phyloP scores from a whole-genome alignment of 192 early-diverging fungal genomes.

The Chytriomyces sp. region DNA sequence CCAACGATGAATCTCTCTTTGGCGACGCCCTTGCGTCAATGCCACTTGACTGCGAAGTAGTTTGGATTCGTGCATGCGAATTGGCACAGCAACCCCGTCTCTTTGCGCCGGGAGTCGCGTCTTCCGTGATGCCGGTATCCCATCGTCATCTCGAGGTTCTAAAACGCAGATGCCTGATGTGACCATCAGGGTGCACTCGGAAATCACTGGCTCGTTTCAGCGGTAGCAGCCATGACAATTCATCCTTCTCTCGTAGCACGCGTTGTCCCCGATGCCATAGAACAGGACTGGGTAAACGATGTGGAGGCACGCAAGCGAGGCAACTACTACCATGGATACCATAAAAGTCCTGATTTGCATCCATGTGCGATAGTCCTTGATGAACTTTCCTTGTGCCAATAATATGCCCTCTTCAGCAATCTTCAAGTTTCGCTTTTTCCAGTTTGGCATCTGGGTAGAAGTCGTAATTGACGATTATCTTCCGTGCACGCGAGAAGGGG shows the following conservation, averaged over 20 bases:
- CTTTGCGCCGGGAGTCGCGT: constrained; percentile 9
- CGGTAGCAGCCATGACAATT: constrained; percentile 33
- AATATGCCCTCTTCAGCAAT: constrained; percentile 31
- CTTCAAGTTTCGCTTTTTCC: constrained; percentile 52
- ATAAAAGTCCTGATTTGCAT: constrained; percentile 40
- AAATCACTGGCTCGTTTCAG: constrained; percentile 26
- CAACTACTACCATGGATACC: constrained; percentile 35
- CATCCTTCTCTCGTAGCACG: constrained; percentile 26
- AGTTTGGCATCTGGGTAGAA: constrained; percentile 53
- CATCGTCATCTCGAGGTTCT: background rate
- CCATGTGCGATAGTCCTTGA: constrained; percentile 10
- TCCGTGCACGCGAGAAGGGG: constrained; percentile 39
- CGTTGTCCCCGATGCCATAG: constrained; percentile 23
- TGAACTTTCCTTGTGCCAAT: background rate
- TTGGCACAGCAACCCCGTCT: constrained; percentile 12
- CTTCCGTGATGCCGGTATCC: constrained; percentile 16
- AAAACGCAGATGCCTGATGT: background rate
- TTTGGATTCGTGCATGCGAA: constrained; percentile 35
- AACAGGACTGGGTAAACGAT: constrained; percentile 38
- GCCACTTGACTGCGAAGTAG: constrained; percentile 6
- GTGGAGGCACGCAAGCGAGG: constrained; percentile 14
- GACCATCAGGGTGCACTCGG: constrained; percentile 20
- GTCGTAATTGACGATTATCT: constrained; percentile 58
- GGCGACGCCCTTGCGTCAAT: background rate
- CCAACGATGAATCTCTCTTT: constrained; percentile 13